These are phyloP conservation scores for Peniophora sp. DNA, from an alignment of 1,284 basidiomycete species.

Conservation along the genomic window DNA sequence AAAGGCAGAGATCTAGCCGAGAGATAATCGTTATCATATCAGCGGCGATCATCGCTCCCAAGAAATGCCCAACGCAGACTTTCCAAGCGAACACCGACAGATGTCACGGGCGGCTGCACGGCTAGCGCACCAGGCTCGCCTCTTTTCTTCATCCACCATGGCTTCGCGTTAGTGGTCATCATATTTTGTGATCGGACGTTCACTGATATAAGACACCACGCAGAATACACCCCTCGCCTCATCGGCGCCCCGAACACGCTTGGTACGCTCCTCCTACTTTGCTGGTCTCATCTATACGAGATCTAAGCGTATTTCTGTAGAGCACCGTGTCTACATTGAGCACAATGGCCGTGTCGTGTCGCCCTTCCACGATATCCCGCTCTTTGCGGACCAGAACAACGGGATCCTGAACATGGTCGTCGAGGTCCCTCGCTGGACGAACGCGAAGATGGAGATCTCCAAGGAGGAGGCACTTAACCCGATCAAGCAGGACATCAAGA, in stretches of 20 bases:
- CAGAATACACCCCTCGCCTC: slow-evolving; percentile 71
- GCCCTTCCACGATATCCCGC: slow-evolving; percentile 93
- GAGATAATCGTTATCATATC: no score
- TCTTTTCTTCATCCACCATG: slow-evolving; percentile 44
- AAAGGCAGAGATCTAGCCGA: no score
- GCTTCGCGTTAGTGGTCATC: slow-evolving; percentile 40
- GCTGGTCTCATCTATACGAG: slow-evolving; percentile 9
- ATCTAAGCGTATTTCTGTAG: slow-evolving; percentile 34
- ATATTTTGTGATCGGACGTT: neutral
- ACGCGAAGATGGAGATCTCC: slow-evolving; percentile 98
- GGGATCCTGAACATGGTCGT: slow-evolving; percentile 98
- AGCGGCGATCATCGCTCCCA: no score
- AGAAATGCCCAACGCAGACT: slow-evolving; percentile 8
- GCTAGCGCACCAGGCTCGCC: slow-evolving; percentile 7
- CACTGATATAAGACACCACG: slow-evolving; percentile 13
- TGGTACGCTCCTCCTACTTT: slow-evolving; percentile 42
- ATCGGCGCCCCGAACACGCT: slow-evolving; percentile 89
- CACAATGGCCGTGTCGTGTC: slow-evolving; percentile 82
- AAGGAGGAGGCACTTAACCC: slow-evolving; percentile 98
- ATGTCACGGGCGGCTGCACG: slow-evolving; percentile 7
- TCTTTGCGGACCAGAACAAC: slow-evolving; percentile 89
- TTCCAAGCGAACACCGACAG: neutral
- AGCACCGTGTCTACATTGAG: slow-evolving; percentile 93
- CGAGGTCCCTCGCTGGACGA: slow-evolving; percentile 99
- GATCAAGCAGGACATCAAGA: slow-evolving; percentile 98